These are phyloP conservation scores for Cladophialophora carrionii DNA, from an alignment of 2,329 filamentous ascomycete species.

Conservation along the genomic window DNA sequence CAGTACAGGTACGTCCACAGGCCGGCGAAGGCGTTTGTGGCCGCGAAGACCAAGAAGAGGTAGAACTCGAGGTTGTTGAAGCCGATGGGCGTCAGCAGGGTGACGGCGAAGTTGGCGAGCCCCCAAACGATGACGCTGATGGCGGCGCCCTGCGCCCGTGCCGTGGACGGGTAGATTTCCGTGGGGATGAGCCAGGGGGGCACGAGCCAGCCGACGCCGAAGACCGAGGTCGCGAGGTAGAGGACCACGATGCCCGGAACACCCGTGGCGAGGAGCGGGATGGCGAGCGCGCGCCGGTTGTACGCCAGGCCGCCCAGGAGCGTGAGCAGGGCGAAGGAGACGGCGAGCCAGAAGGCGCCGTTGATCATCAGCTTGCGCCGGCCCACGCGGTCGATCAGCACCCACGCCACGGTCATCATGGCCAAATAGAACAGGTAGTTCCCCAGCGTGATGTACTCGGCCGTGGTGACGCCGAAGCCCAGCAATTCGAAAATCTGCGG, in stretches of 20 bases:
- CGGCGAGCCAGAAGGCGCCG: conserved; percentile 38
- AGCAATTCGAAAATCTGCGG: conserved; percentile 67
- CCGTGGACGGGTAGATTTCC: conserved; percentile 61
- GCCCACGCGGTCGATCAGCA: conserved; percentile 53
- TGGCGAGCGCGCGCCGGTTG: conserved; percentile 31
- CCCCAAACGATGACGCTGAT: conserved; percentile 65
- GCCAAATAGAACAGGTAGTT: conserved; percentile 66
- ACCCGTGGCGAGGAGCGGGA: conserved; percentile 37
- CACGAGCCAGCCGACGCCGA: conserved; percentile 57
- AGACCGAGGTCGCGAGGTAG: conserved; percentile 49
- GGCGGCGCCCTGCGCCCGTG: conserved; percentile 63
- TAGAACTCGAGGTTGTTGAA: conserved; percentile 65
- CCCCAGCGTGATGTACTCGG: conserved; percentile 62
- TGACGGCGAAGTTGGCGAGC: conserved; percentile 62
- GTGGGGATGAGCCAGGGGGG: conserved; percentile 57
- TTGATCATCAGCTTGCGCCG: conserved; percentile 40
- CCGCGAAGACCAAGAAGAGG: conserved; percentile 61
- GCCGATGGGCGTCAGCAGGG: conserved; percentile 60
- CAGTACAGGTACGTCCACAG: conserved; percentile 56
- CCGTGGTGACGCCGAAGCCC: conserved; percentile 55
- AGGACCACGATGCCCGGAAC: conserved; percentile 39
- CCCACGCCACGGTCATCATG: conserved; percentile 65
- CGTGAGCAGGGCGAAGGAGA: conserved; percentile 40
- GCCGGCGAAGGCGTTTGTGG: conserved; percentile 59
- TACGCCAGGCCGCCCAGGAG: conserved; percentile 40